A percentile compares a stretch with the other conserved stretches of the same genome.
Conservation (phyloP, 257 asterid genomes). For the Solanum stenotomum region DNA sequence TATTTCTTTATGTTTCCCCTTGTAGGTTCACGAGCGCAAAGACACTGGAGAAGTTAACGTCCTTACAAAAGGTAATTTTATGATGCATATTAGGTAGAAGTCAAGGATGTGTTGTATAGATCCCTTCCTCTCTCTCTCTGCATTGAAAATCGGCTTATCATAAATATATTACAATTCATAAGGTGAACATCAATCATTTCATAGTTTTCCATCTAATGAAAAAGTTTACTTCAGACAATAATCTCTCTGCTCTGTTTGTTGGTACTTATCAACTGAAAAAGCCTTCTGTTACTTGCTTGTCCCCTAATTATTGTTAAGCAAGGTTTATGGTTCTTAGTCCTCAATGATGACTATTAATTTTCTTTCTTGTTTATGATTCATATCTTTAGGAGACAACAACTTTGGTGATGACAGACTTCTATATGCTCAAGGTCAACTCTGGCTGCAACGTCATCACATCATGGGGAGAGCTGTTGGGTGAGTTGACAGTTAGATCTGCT, state of each 20-base stretch:
- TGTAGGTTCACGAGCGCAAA: slow-evolving; percentile 87
- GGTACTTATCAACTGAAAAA: background rate
- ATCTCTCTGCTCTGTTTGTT: background rate
- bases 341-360: background rate
- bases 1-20: background rate
- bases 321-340: background rate
- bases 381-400: slow-evolving; percentile 77
- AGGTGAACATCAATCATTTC: background rate
- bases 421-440: slow-evolving; percentile 93
- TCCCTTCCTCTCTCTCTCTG: background rate
- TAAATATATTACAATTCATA: background rate
- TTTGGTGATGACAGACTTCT: slow-evolving; percentile 93
- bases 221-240: background rate
- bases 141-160: background rate
- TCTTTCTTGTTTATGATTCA: background rate
- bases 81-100: background rate
- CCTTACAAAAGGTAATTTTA: slow-evolving; percentile 73
- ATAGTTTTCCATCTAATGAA: background rate
- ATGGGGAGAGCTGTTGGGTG: slow-evolving; percentile 99
- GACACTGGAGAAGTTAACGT: slow-evolving; percentile 92
- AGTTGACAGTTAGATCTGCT: slow-evolving; percentile 20
- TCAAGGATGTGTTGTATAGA: background rate
- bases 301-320: background rate
- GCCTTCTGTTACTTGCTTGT: background rate
- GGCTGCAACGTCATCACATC: slow-evolving; percentile 89